Conservation (phyloP, 164 flowering plant genomes). For the Buxus sempervirens region DNA sequence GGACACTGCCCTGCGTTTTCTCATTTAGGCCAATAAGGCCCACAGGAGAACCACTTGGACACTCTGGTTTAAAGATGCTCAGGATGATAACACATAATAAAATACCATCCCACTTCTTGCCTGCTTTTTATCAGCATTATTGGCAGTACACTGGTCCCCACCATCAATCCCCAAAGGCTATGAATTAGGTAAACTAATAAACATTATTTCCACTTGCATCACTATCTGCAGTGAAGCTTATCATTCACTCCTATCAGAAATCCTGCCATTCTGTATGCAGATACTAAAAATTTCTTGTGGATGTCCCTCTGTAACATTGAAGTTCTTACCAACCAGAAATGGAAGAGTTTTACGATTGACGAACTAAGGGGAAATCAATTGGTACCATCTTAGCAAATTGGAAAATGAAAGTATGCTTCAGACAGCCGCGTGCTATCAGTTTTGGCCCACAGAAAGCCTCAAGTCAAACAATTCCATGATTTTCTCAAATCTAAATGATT, state of each 20-base stretch:
- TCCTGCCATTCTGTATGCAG: neutral
- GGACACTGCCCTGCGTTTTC: constrained; percentile 20
- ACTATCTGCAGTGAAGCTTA: constrained; percentile 20
- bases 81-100: constrained; percentile 16
- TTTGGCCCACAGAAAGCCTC: too few relatives aligned
- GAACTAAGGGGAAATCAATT: too few relatives aligned
- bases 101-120: constrained; percentile 19
- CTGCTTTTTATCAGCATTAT: constrained; percentile 26
- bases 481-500: too few relatives aligned
- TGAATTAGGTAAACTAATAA: constrained; percentile 2
- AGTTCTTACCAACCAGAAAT: too few relatives aligned
- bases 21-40: constrained; percentile 12
- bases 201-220: constrained; percentile 20
- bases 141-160: constrained; percentile 23
- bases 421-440: too few relatives aligned
- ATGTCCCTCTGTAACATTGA: too few relatives aligned
- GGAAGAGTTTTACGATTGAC: too few relatives aligned
- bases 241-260: constrained; percentile 11
- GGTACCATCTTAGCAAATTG: too few relatives aligned
- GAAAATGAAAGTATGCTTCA: too few relatives aligned
- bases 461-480: too few relatives aligned
- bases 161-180: constrained; percentile 7
- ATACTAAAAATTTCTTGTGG: neutral
- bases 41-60: constrained; percentile 34
- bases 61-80: constrained; percentile 15